Base-by-base conservation (phyloP, 129 eudicot species). In the Flaveria trinervia region DNA sequence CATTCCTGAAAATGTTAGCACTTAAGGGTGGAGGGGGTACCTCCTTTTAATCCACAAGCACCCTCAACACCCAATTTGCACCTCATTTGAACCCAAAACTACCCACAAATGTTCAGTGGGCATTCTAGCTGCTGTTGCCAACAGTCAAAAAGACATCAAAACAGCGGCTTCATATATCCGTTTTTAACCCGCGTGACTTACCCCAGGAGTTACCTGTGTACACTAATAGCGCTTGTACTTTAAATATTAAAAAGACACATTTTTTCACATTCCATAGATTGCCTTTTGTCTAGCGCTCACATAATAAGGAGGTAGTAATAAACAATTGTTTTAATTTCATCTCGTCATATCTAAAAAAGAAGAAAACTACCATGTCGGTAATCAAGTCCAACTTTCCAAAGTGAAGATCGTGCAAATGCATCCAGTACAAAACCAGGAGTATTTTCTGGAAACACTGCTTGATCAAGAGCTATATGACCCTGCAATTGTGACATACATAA, bases 401-500 rank as follows among this genome's bases (percentile, higher is more conserved):
- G 88, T 6, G 96, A 86, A 77, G 97, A 87, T 69, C 99, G 92
- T 3, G 99, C 99, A 83, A 94, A 91, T 65, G 99, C 93, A 85
- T 94, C 99, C 82, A 94, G 86, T 16, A 91, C 97, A 84, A 91
- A 91, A 71, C 99, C 99, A 33, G 97, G 97, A 73, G 97, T 87
- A 72, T 89, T 89, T 78, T 94, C 96, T 16, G 99, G 99, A 75
- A 94, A 94, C 48, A 91, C 87, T 50, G 94, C 97, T 77, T 94
- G 92, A 80, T 91, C 99, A 76, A 94, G 97, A 50, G 96, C 96
- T 81, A 94, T 94, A 86, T 94, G 99, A 44, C 99, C 99, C 99
- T 94, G 86, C 70, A 83, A 76, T 59, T 68, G 3, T 49, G 50
- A 71, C 49, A 23, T 23, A 23, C 26, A 23, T 23, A 23, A 23